Base-by-base conservation (phyloP, 2,329 filamentous ascomycete genomes). In the Stachybotrys echinatus region DNA sequence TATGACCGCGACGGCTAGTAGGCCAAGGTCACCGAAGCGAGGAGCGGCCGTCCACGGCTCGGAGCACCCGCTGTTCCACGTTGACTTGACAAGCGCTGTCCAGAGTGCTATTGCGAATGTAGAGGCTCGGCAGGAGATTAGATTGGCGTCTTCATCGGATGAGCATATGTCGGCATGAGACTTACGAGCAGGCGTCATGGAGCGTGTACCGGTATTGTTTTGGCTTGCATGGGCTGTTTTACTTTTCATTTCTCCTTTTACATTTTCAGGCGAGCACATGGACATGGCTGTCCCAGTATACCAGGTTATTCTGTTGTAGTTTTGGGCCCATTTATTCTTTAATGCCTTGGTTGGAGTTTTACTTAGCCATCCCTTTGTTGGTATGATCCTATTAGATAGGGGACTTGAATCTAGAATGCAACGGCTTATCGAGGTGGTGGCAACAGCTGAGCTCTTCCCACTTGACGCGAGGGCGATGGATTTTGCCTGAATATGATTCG, bases 1-100 rank as follows among this genome's bases (percentile, higher is more conserved):
- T 14, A 39, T 34, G 7, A 43, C 43, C 10, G 44, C 21, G 18
- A 34, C 27, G 27, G 27, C 27, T 14, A 34, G 14, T 10, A 14
- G 10, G 27, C 14, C 51, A 17, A 55, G 61, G 48, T 53, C 62
- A 31, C 72, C 67, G 49, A 76, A 76, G 61, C 77, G 74, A 57
- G 77, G 65, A 23, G 85, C 87, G 2, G 79, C 89, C 5, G 84
- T 97, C 17, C 87, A 92, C 57, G 89, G 92, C n/a, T 73, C 95
- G 54, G 94, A 95, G 67, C 75, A 89, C 58, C 92, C 94, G 5
- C 80, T 96, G 58, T 97, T 99, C 80, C 94, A 99, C 65, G 82
- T 96, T 48, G 94, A 97, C 66, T 71, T 97, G 47, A 94, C 89
- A 4, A 91, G 85, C 61, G 94, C 94, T 6, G 70, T 97, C 58